Base-by-base conservation (phyloP, 148 eudicot genomes). In the Rhododendron vialii region DNA sequence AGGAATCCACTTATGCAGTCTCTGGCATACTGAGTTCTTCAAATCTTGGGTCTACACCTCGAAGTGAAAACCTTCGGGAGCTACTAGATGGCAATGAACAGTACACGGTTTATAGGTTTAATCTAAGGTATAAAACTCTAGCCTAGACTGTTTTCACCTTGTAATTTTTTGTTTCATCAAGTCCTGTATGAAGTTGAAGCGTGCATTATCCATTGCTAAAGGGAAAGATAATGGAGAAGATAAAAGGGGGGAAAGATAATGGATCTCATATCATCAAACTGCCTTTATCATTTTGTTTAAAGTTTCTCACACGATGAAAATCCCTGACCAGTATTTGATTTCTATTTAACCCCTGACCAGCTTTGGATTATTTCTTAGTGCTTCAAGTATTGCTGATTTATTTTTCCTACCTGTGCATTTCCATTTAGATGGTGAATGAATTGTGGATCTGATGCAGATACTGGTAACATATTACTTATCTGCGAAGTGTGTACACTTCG, bases 1-100 rank as follows among this genome's bases (percentile, higher is more conserved):
- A 86, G 86, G 91, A 92, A 81, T 91, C 92, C 38, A 90, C 86
- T 88, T 94, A 95, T 85, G 87, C 93, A 53, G 98, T 93, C 89
- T 92, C 95, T 86, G 93, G 93, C 75, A 85, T 95, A 87, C 82
- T 95, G 71, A 90, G 84, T 81, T 90, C 95, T 84, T 89, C 99
- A 74, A 84, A 93, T 89, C 89, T 90, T 90, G 94, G 89, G 20
- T 69, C 63, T 78, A 92, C 97, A 78, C 92, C 96, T 83, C 93
- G 97, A 76, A 88, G 95, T 86, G 93, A 91, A 82, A 93, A 90
- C 87, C 96, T 96, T 36, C 90, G 89, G 89, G 96, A 93, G 82
- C 88, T 96, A 79, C 94, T 96, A 36, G 90, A 96, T 50, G 88
- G 57, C 57, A 90, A 88, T 78, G 90, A 89, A 77, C 87, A 86